Conservation (phyloP, 768 basidiomycete genomes). For the Asterophora lycoperdoides region DNA sequence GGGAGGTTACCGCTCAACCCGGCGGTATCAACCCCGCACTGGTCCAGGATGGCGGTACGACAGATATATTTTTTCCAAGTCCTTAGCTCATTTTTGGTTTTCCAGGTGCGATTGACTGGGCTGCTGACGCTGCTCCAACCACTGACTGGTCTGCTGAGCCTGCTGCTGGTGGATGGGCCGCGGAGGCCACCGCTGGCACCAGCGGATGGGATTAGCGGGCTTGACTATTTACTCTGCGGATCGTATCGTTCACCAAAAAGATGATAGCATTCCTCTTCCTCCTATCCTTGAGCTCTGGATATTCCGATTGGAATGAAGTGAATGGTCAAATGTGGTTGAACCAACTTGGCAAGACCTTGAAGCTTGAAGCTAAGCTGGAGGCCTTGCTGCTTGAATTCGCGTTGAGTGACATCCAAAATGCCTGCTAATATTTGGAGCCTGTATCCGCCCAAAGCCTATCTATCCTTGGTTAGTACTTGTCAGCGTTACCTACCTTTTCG, state of each 20-base stretch:
- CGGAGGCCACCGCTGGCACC: constrained; percentile 25
- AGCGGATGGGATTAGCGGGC: constrained; percentile 36
- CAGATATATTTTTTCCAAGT: constrained; percentile 14
- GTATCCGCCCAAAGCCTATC: too few relatives aligned
- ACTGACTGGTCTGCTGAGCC: constrained; percentile 92
- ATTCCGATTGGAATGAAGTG: too few relatives aligned
- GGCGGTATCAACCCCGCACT: constrained; percentile 77
- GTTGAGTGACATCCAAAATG: too few relatives aligned
- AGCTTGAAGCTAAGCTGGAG: too few relatives aligned
- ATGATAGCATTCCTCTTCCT: constrained; percentile 11
- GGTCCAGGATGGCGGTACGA: constrained; percentile 54
- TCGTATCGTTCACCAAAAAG: constrained; percentile 13
- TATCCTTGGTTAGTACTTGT: too few relatives aligned
- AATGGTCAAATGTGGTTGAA: too few relatives aligned
- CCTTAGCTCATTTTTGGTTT: constrained; percentile 3
- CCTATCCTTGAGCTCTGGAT: neutral
- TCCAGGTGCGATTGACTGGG: constrained; percentile 78
- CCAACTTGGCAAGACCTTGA: too few relatives aligned
- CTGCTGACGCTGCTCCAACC: constrained; percentile 54
- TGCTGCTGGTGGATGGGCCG: constrained; percentile 42
- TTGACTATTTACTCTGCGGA: constrained; percentile 9
- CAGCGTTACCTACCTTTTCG: too few relatives aligned
- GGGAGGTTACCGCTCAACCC: constrained; percentile 67
- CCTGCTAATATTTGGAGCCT: too few relatives aligned
- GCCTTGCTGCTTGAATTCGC: too few relatives aligned